phyloP scores from a whole-genome alignment of 768 basidiomycete genomes.

The Rhodotorula graminis region DNA sequence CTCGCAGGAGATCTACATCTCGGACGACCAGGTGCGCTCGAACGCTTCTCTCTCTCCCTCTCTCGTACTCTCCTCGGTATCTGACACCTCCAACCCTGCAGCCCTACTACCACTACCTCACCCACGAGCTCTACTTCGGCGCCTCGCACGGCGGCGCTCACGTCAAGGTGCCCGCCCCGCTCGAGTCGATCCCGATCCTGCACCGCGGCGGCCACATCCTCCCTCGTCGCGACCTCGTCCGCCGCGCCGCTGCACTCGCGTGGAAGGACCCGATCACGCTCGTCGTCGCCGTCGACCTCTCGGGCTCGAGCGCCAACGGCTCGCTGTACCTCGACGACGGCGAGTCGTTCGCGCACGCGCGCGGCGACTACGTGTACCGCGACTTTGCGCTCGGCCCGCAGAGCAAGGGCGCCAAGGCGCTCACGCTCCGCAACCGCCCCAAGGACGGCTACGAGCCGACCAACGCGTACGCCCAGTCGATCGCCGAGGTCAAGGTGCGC shows the following conservation, averaged over 20 bases:
- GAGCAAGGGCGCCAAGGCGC: slow-evolving; percentile 50
- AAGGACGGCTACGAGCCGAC: slow-evolving; percentile 53
- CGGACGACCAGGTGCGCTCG: slow-evolving; percentile 64
- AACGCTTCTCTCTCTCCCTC: no score
- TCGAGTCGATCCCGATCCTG: slow-evolving; percentile 76
- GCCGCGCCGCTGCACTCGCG: slow-evolving; percentile 81
- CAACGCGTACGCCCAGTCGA: slow-evolving; percentile 62
- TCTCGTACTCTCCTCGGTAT: no score
- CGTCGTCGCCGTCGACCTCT: slow-evolving; percentile 61
- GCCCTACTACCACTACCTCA: slow-evolving; percentile 95
- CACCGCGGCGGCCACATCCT: slow-evolving; percentile 87
- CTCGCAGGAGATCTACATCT: slow-evolving; percentile 70
- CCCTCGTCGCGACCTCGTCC: slow-evolving; percentile 76
- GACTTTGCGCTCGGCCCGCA: slow-evolving; percentile 58
- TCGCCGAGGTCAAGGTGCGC: slow-evolving; percentile 72
- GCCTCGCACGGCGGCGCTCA: slow-evolving; percentile 57
- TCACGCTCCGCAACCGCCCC: slow-evolving; percentile 52
- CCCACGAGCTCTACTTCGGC: slow-evolving; percentile 63
- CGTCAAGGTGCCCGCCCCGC: slow-evolving; percentile 71
- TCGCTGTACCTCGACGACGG: slow-evolving; percentile 96
- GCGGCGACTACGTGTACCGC: slow-evolving; percentile 81
- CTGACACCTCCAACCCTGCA: slow-evolving; percentile 44
- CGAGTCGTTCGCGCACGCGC: slow-evolving; percentile 66
- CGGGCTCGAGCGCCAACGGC: slow-evolving; percentile 63
- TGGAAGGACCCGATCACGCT: slow-evolving; percentile 89